Conservation (phyloP, 306 rosid genomes). For the Trifolium subterraneum region DNA sequence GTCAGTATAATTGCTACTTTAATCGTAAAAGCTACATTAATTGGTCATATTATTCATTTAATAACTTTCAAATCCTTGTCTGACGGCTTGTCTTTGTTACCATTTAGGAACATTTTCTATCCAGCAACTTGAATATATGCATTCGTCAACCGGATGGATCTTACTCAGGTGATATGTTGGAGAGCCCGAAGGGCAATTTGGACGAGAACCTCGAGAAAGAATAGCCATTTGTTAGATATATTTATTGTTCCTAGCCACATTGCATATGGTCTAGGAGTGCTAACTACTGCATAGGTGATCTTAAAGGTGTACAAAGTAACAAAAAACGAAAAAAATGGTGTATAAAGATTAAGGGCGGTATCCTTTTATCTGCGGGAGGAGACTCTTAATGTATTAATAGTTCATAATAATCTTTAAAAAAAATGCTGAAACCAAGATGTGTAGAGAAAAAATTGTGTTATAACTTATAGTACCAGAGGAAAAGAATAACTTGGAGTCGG, state of each 20-base stretch:
- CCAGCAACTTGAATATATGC: slow-evolving; percentile 87
- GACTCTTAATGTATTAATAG: slow-evolving; percentile 45
- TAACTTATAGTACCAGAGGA: slow-evolving; percentile 55
- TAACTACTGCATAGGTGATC: slow-evolving; percentile 61
- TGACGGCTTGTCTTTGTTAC: slow-evolving; percentile 43
- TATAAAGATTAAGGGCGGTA: slow-evolving; percentile 37
- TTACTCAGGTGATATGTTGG: slow-evolving; percentile 71
- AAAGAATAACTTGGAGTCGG: slow-evolving; percentile 60
- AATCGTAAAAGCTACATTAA: slow-evolving; percentile 2
- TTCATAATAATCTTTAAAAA: slow-evolving; percentile 40
- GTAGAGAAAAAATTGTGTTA: slow-evolving; percentile 64
- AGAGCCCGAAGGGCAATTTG: slow-evolving; percentile 76
- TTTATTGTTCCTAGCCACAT: slow-evolving; percentile 53
- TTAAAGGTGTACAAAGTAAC: slow-evolving; percentile 64
- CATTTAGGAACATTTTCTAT: slow-evolving; percentile 71
- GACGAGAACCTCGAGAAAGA: slow-evolving; percentile 59
- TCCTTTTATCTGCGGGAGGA: slow-evolving; percentile 30
- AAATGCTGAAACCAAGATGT: slow-evolving; percentile 53
- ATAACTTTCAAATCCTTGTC: background rate
- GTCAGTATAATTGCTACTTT: slow-evolving; percentile 1
- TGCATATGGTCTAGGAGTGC: slow-evolving; percentile 55
- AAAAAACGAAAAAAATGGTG: slow-evolving; percentile 25
- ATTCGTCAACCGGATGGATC: slow-evolving; percentile 95
- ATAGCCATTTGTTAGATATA: slow-evolving; percentile 47
- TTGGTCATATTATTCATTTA: slow-evolving; percentile 14